These are phyloP conservation scores for Boletus semigastroideus DNA, from an alignment of 1,284 basidiomycete genomes.

Conservation along the genomic window DNA sequence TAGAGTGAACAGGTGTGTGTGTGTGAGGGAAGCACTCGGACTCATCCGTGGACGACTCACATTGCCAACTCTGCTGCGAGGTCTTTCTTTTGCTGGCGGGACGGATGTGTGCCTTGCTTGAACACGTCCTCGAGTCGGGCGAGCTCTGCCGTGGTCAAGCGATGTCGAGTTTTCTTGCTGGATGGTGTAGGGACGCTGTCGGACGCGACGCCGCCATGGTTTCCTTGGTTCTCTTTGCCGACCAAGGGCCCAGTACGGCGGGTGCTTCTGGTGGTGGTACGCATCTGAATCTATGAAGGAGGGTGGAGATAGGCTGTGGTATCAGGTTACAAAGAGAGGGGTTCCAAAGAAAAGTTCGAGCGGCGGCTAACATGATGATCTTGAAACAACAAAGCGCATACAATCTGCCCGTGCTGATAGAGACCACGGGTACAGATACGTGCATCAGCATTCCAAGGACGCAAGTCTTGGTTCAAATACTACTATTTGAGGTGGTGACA, in stretches of 20 bases:
- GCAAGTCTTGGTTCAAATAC: too few species aligned
- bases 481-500: background rate
- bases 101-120: slow-evolving; percentile 40
- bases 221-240: slow-evolving; percentile 19
- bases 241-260: slow-evolving; percentile 17
- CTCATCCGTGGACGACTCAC: slow-evolving; percentile 30
- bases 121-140: slow-evolving; percentile 41
- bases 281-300: slow-evolving; percentile 21
- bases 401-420: too few species aligned
- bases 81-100: slow-evolving; percentile 38
- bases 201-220: background rate
- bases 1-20: too few species aligned
- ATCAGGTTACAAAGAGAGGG: background rate
- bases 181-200: slow-evolving; percentile 2
- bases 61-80: slow-evolving; percentile 39
- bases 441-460: too few species aligned
- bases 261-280: slow-evolving; percentile 15
- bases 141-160: slow-evolving; percentile 41
- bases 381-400: background rate
- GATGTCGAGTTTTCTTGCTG: slow-evolving; percentile 37
- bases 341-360: background rate
- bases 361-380: slow-evolving; percentile 19
- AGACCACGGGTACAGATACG: too few species aligned
- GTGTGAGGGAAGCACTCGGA: too few species aligned
- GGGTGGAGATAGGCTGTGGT: slow-evolving; percentile 26